These are phyloP conservation scores for Colletotrichum costaricense DNA, from an alignment of 2,329 filamentous ascomycete genomes.

Conservation along the genomic window DNA sequence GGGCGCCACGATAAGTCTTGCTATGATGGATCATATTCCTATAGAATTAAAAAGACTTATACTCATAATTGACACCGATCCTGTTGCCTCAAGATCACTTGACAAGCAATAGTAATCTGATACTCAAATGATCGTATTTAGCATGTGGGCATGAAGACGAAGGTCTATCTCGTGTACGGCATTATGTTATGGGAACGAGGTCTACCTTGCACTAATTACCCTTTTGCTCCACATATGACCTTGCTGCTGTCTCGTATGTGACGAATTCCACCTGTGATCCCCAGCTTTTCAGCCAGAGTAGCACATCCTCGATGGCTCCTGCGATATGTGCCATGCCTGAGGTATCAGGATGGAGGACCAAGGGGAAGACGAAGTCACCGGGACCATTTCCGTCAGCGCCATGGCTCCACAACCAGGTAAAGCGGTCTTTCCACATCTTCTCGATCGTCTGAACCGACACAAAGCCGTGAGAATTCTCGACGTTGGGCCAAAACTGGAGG, in stretches of 20 bases:
- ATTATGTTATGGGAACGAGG: background rate
- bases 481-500: constrained; percentile 57
- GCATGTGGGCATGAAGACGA: background rate
- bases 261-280: constrained; percentile 12
- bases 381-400: constrained; percentile 43
- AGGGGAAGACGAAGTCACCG: constrained; percentile 57
- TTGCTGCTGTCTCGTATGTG: constrained; percentile 9
- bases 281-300: constrained; percentile 14
- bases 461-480: constrained; percentile 66
- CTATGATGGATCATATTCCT: no score
- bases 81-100: background rate
- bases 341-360: constrained; percentile 68
- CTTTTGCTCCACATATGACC: background rate
- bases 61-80: background rate
- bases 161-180: background rate
- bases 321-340: constrained; percentile 71
- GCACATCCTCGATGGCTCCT: constrained; percentile 50
- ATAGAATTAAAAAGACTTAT: no score
- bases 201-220: background rate
- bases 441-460: constrained; percentile 67
- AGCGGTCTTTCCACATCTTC: constrained; percentile 70
- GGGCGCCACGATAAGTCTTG: no score
- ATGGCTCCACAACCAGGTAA: constrained; percentile 64
- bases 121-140: background rate
- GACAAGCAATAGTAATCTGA: background rate